phyloP scores from a whole-genome alignment of 495 filamentous ascomycete genomes.

The Lentithecium fluviatile region DNA sequence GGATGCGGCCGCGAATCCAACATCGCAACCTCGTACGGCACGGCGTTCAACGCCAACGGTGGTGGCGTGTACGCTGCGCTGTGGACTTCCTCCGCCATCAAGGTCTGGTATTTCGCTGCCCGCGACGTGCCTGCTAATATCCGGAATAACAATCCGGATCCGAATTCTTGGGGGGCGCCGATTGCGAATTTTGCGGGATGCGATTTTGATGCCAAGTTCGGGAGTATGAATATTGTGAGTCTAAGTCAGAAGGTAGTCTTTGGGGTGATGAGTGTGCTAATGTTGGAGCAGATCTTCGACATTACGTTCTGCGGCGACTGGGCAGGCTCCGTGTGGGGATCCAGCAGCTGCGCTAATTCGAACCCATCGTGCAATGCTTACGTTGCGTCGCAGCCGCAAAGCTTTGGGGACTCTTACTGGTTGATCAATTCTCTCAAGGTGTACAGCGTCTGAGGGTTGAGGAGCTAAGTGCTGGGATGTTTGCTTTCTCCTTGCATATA shows the following conservation, averaged over 20 bases:
- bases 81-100: conserved; percentile 38
- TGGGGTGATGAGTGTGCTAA: conserved; percentile 56
- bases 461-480: neutral
- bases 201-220: conserved; percentile 35
- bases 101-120: conserved; percentile 39
- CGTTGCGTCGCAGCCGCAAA: conserved; percentile 37
- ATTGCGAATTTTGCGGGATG: conserved; percentile 38
- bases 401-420: conserved; percentile 43
- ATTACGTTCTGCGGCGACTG: conserved; percentile 42
- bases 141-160: conserved; percentile 33
- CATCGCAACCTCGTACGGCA: conserved; percentile 30
- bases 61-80: conserved; percentile 38
- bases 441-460: conserved; percentile 30
- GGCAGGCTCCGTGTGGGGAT: conserved; percentile 37
- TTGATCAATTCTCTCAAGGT: conserved; percentile 42
- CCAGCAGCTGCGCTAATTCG: conserved; percentile 19
- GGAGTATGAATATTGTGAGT: conserved; percentile 37
- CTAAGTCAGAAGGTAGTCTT: neutral
- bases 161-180: conserved; percentile 34
- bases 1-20: conserved; percentile 35
- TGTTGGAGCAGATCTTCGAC: conserved; percentile 35
- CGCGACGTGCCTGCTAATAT: conserved; percentile 32
- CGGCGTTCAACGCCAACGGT: conserved; percentile 40
- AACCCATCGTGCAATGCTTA: conserved; percentile 39
- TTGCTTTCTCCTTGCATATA: neutral